A percentile compares a stretch with the other conserved stretches of the same genome.
phyloP scores from a whole-genome alignment of 345 rosid species.

The Theobroma cacao region DNA sequence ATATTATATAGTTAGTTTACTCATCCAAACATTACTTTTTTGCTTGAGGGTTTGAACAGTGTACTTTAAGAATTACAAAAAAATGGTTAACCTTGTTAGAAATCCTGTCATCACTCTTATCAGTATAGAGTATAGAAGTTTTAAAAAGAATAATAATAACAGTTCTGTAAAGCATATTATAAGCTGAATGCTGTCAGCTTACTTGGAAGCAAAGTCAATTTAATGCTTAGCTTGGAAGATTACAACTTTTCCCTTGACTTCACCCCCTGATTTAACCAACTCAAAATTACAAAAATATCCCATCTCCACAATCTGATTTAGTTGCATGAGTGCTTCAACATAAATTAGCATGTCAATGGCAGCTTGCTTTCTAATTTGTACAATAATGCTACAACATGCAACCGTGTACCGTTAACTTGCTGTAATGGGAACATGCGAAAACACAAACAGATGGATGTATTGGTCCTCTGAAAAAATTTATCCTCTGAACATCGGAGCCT shows the following conservation, averaged over 20 bases:
- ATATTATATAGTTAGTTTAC: too few relatives aligned
- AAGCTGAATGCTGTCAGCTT: background rate
- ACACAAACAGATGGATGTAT: background rate
- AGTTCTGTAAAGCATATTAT: background rate
- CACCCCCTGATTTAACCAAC: background rate
- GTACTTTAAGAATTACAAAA: too few relatives aligned
- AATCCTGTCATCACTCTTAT: too few relatives aligned
- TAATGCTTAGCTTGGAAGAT: background rate
- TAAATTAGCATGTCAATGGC: conserved; percentile 1
- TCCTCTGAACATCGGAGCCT: background rate
- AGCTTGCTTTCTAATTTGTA: background rate
- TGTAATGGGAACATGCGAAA: background rate
- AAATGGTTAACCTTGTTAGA: too few relatives aligned
- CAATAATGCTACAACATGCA: background rate
- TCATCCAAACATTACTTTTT: too few relatives aligned
- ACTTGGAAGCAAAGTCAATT: background rate
- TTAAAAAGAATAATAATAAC: too few relatives aligned
- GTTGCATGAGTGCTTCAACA: background rate
- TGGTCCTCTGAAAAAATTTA: background rate
- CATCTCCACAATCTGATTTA: background rate
- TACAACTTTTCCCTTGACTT: background rate
- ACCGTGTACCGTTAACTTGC: background rate
- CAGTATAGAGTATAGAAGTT: too few relatives aligned
- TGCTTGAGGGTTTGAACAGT: too few relatives aligned
- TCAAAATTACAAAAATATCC: background rate